Percentiles rank a stretch among this genome's conserved stretches.
Evolutionary conservation across 2,329 filamentous ascomycete species (phyloP).

Genomic region (Coleophoma eucalyptorum): DNA sequence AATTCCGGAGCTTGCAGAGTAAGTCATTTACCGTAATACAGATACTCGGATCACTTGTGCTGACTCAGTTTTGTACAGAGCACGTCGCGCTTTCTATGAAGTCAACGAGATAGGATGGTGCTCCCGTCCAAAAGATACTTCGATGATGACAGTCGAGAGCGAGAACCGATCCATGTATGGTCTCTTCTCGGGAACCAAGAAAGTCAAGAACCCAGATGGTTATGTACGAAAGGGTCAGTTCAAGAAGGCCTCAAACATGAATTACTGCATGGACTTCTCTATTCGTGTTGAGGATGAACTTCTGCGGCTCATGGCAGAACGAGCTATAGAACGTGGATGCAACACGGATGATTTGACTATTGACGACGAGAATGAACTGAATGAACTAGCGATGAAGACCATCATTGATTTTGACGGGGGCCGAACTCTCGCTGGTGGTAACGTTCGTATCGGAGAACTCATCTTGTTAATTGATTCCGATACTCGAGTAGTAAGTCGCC

Average conservation of each 20-base stretch:
- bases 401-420: slow-evolving; percentile 49
- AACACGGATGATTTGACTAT: neutral
- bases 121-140: slow-evolving; percentile 44
- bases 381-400: slow-evolving; percentile 37
- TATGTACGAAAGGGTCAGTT: slow-evolving; percentile 56
- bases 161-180: too few species aligned
- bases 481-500: slow-evolving; percentile 50
- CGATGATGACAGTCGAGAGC: too few species aligned
- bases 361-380: slow-evolving; percentile 41
- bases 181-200: too few species aligned
- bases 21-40: too few species aligned
- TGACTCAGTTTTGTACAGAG: too few species aligned
- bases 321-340: neutral
- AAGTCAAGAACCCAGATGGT: too few species aligned
- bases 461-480: slow-evolving; percentile 66
- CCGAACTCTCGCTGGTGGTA: slow-evolving; percentile 51
- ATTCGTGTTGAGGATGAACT: slow-evolving; percentile 58
- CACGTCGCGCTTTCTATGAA: slow-evolving; percentile 50
- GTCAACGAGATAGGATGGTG: slow-evolving; percentile 56
- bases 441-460: slow-evolving; percentile 55
- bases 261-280: slow-evolving; percentile 59
- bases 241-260: slow-evolving; percentile 73
- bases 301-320: slow-evolving; percentile 5
- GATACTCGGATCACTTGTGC: too few species aligned
- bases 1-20: slow-evolving; percentile 42